These are phyloP conservation scores for Trypanosoma conorhini DNA, from an alignment of 208 protist species.

Conservation along the genomic window DNA sequence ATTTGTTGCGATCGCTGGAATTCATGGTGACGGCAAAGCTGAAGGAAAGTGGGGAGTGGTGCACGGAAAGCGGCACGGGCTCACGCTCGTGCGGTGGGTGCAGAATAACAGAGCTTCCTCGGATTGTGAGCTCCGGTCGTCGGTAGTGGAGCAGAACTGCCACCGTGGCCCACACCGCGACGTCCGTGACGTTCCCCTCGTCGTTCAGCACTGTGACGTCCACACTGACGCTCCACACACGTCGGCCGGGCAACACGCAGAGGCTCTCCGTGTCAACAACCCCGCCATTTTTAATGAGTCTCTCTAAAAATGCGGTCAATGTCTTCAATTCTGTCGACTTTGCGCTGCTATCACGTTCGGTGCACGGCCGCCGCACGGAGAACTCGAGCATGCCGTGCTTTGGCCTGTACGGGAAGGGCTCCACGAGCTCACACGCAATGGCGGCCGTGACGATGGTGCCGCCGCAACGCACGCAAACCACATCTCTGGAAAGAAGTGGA, in stretches of 20 bases:
- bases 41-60: constrained; percentile 92
- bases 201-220: constrained; percentile 94
- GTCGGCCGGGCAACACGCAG: constrained; percentile 94
- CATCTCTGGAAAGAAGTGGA: constrained; percentile 63
- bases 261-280: constrained; percentile 96
- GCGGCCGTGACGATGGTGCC: constrained; percentile 83
- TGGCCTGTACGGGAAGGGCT: constrained; percentile 92
- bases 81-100: constrained; percentile 93
- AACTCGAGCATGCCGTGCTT: constrained; percentile 96
- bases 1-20: constrained; percentile 27
- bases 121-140: constrained; percentile 94
- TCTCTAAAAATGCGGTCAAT: constrained; percentile 83
- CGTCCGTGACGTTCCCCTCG: constrained; percentile 94
- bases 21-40: constrained; percentile 73
- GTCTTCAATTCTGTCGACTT: constrained; percentile 35
- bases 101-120: constrained; percentile 76
- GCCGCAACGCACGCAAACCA: constrained; percentile 87
- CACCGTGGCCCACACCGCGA: constrained; percentile 84
- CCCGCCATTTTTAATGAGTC: constrained; percentile 76
- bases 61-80: constrained; percentile 93
- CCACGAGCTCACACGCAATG: constrained; percentile 91
- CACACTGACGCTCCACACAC: constrained; percentile 89
- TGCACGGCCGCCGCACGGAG: constrained; percentile 84
- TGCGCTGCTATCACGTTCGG: constrained; percentile 56
- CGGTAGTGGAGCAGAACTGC: constrained; percentile 91